Evolutionary conservation across 2,329 filamentous ascomycete species (phyloP).

Genomic region (Passalora sequoiae): DNA sequence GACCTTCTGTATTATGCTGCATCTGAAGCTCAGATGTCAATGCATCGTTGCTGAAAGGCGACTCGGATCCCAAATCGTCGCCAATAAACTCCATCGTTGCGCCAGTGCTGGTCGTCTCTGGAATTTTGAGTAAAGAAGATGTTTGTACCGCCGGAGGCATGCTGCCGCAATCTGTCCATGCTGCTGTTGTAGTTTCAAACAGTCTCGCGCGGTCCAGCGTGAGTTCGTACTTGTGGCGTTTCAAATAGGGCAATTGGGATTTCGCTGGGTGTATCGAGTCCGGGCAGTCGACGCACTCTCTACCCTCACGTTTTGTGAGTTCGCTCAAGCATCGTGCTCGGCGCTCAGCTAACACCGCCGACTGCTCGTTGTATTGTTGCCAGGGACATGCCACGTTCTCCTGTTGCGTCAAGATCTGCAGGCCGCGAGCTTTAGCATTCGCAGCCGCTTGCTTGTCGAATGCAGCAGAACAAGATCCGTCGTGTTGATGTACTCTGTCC

Average conservation of each 20-base stretch:
- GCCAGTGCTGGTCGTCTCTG: slow-evolving; percentile 24
- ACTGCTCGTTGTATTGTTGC: background rate
- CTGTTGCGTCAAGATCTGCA: slow-evolving; percentile 5
- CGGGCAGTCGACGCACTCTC: slow-evolving; percentile 6
- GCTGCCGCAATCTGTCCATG: slow-evolving; percentile 29
- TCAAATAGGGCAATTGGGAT: slow-evolving; percentile 18
- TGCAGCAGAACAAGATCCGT: background rate
- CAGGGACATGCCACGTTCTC: slow-evolving; percentile 10
- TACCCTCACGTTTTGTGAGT: slow-evolving; percentile 12
- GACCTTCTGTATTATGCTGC: slow-evolving; percentile 3
- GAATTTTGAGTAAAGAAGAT: slow-evolving; percentile 13
- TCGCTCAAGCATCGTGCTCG: slow-evolving; percentile 10
- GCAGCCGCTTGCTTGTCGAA: slow-evolving; percentile 6
- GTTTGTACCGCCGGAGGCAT: slow-evolving; percentile 26
- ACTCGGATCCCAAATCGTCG: slow-evolving; percentile 16
- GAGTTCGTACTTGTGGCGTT: slow-evolving; percentile 26
- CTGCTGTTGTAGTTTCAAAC: slow-evolving; percentile 28
- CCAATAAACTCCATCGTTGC: slow-evolving; percentile 32
- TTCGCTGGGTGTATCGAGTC: background rate
- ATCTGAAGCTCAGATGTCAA: slow-evolving; percentile 18
- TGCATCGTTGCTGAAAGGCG: slow-evolving; percentile 26
- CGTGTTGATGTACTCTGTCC: slow-evolving; percentile 2
- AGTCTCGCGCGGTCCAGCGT: slow-evolving; percentile 24
- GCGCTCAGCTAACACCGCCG: slow-evolving; percentile 1
- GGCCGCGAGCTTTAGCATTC: slow-evolving; percentile 6